These are phyloP conservation scores for Mycocalia duriaeana DNA, from an alignment of 1,284 basidiomycete species.

Conservation along the genomic window DNA sequence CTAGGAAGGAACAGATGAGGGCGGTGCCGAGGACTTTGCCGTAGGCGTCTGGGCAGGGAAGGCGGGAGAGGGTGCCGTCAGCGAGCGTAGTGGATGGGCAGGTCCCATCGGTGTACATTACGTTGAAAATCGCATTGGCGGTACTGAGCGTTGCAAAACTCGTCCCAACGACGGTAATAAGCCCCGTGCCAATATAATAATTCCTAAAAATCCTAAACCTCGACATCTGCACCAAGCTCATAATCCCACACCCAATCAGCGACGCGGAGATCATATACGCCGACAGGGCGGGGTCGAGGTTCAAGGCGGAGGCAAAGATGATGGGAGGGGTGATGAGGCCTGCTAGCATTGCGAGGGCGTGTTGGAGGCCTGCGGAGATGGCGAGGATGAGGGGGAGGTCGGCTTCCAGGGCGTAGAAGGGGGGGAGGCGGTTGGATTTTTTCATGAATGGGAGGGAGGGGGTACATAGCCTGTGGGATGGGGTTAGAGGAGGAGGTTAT, in stretches of 20 bases:
- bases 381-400: slow-evolving; percentile 69
- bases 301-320: slow-evolving; percentile 67
- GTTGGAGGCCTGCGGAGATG: slow-evolving; percentile 68
- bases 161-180: slow-evolving; percentile 83
- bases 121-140: slow-evolving; percentile 64
- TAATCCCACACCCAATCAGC: slow-evolving; percentile 72
- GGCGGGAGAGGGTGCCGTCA: slow-evolving; percentile 58
- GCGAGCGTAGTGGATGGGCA: slow-evolving; percentile 57
- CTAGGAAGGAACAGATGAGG: slow-evolving; percentile 75
- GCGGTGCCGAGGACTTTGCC: slow-evolving; percentile 76
- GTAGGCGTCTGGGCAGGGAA: slow-evolving; percentile 76
- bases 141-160: slow-evolving; percentile 80
- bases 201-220: slow-evolving; percentile 53
- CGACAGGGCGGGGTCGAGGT: slow-evolving; percentile 49
- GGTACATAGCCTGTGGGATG: slow-evolving; percentile 44
- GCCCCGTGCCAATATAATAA: slow-evolving; percentile 72
- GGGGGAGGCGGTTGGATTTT: slow-evolving; percentile 40
- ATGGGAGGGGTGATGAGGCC: slow-evolving; percentile 77
- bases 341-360: slow-evolving; percentile 79
- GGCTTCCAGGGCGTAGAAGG: slow-evolving; percentile 70
- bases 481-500: not conserved
- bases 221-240: slow-evolving; percentile 76
- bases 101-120: slow-evolving; percentile 76
- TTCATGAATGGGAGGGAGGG: slow-evolving; percentile 55
- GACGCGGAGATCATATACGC: slow-evolving; percentile 82